Percentiles rank a stretch among this genome's conserved stretches.
phyloP scores from a whole-genome alignment of 2,329 filamentous ascomycete genomes.

The Huntiella savannae region DNA sequence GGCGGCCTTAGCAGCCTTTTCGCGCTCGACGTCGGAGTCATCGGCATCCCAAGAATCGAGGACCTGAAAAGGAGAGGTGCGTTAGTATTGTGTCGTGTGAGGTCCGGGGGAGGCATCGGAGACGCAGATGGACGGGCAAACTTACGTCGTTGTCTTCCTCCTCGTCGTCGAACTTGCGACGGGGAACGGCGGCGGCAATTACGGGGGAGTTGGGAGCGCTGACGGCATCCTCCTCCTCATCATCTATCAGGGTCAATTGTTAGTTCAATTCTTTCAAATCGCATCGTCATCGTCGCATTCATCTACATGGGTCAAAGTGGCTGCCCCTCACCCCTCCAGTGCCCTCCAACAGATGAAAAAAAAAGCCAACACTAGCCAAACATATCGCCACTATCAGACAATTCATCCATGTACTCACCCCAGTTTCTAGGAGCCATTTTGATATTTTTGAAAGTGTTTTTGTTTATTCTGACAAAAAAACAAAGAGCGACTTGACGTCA shows the following conservation, averaged over 20 bases:
- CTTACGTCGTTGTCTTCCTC: conserved; percentile 68
- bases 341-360: no score
- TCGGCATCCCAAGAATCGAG: conserved; percentile 96
- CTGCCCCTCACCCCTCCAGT: no score
- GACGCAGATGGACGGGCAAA: background rate
- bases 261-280: no score
- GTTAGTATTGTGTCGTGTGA: background rate
- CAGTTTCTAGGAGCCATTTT: conserved; percentile 3
- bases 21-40: conserved; percentile 89
- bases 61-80: conserved; percentile 35
- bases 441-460: no score
- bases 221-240: conserved; percentile 21
- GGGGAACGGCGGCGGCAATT: conserved; percentile 19
- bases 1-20: conserved; percentile 76
- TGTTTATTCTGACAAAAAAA: no score
- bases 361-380: no score
- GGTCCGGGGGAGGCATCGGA: no score
- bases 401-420: background rate
- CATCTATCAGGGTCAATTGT: conserved; percentile 15
- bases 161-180: conserved; percentile 71
- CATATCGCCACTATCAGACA: no score
- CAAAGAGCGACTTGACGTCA: no score
- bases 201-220: conserved; percentile 19
- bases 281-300: no score
- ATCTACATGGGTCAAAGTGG: no score